A percentile compares a stretch with the other conserved stretches of the same genome.
These are phyloP conservation scores for Lantana camara DNA, from an alignment of 257 asterid species.

Conservation along the genomic window DNA sequence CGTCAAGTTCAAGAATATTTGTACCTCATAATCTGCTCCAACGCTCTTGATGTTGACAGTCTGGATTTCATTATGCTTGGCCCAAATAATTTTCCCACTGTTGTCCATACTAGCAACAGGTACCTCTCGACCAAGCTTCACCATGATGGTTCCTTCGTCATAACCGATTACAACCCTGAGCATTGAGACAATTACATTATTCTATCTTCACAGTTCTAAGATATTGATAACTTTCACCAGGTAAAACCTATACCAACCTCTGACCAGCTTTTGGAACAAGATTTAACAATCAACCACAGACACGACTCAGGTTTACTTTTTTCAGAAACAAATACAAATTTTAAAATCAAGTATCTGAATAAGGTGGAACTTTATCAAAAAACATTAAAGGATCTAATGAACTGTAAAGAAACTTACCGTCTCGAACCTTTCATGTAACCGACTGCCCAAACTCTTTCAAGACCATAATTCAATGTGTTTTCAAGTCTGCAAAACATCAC, in stretches of 20 bases:
- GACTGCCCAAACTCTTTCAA: conserved; percentile 98
- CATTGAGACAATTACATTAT: conserved; percentile 31
- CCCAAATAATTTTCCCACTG: conserved; percentile 97
- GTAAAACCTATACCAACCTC: conserved; percentile 11
- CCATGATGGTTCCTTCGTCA: conserved; percentile 99
- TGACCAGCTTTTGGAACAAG: conserved; percentile 7
- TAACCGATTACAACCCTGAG: conserved; percentile 94
- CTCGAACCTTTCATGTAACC: conserved; percentile 95
- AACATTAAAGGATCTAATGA: conserved; percentile 12
- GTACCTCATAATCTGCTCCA: conserved; percentile 93
- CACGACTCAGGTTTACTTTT: conserved; percentile 14
- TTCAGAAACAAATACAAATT: conserved; percentile 16
- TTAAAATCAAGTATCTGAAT: conserved; percentile 12
- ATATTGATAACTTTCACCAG: not conserved
- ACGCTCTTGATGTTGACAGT: conserved; percentile 95
- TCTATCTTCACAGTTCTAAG: conserved; percentile 10
- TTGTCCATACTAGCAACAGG: conserved; percentile 98
- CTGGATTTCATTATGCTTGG: conserved; percentile 97
- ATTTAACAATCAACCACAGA: conserved; percentile 15
- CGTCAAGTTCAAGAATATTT: conserved; percentile 14
- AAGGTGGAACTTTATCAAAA: conserved; percentile 7
- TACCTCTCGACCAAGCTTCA: conserved; percentile 94
- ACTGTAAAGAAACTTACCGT: conserved; percentile 55
- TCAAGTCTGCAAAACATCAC: conserved; percentile 72
- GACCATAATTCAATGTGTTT: conserved; percentile 96